Evolutionary conservation across 2,329 filamentous ascomycete genomes (phyloP), one percentile per base, ranked within the genome.

Genomic region (Lachnellula hyalina): DNA sequence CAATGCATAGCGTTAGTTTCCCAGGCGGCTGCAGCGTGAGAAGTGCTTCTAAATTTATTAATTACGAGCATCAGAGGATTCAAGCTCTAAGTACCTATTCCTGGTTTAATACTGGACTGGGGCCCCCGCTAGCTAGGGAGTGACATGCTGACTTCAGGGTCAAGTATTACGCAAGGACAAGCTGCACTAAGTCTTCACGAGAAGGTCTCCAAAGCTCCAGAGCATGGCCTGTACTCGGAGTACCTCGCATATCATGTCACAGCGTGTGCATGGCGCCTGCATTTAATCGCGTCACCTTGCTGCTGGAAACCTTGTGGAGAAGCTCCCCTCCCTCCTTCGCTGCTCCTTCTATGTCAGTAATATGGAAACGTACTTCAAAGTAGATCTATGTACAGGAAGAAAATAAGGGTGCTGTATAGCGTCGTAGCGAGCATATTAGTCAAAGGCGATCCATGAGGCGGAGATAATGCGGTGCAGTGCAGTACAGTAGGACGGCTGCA

Each of bases 1-100:
- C 11, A 11, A 32, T 32, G 28, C 42, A 19, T 34, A 52, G 50
- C 32, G 34, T 38, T 51, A 38, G 55, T 59, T 59, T 61, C 54
- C 34, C 23, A 59, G 58, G 64, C 63, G 63, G 64, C 61, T 61
- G 60, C 51, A 54, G 64, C 64, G 64, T 63, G 62, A 62, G 55
- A 14, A 56, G 56, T 59, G 61, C 59, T 60, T 60, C 57, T 49
- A 28, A 32, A 52, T 14, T 49, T 28, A 15, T 36, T 8, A 46
- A 46, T 12, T 34, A 25, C 12, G 8, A 17, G 12, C 41, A 7
- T 21, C 9, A 32, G 17, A 42, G 32, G 17, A 23, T 41, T 53
- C 32, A 9, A 32, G 28, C 28, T 11, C 8, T 9, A 32, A 11
- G 28, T 32, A 32, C 28, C 25, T 32, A 32, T 32, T 32, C 28